These are phyloP conservation scores for Polyplosphaeria fusca DNA, from an alignment of 495 filamentous ascomycete genomes.

Conservation along the genomic window DNA sequence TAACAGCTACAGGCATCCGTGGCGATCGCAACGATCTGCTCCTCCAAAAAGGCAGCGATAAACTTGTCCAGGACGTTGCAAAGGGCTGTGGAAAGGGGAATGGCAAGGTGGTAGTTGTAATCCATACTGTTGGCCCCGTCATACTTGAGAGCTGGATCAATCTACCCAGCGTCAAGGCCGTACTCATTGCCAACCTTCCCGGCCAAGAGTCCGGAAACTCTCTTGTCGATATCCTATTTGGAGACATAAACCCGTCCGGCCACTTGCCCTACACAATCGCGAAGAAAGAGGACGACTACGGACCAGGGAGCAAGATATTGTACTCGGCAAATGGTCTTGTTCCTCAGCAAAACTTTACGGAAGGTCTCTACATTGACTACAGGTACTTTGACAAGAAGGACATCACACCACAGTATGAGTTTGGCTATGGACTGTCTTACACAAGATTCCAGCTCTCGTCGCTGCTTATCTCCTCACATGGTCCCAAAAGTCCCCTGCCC, in stretches of 20 bases:
- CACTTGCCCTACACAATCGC: slow-evolving; percentile 89
- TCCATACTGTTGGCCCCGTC: slow-evolving; percentile 91
- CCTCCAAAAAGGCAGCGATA: slow-evolving; percentile 73
- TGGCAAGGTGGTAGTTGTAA: slow-evolving; percentile 72
- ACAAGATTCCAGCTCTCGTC: slow-evolving; percentile 72
- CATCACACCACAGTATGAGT: slow-evolving; percentile 68
- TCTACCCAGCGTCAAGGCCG: slow-evolving; percentile 70
- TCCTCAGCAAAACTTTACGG: slow-evolving; percentile 81
- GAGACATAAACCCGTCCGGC: slow-evolving; percentile 79
- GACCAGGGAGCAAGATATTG: slow-evolving; percentile 70
- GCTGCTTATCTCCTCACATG: slow-evolving; percentile 46
- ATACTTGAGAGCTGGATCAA: slow-evolving; percentile 83
- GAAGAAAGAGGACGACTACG: slow-evolving; percentile 76
- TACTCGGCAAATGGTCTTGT: slow-evolving; percentile 64
- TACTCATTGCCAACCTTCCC: slow-evolving; percentile 83
- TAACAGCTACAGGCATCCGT: slow-evolving; percentile 49
- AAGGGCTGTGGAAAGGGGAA: slow-evolving; percentile 63
- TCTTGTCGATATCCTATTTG: slow-evolving; percentile 79
- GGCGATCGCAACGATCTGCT: slow-evolving; percentile 83
- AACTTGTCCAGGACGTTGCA: slow-evolving; percentile 68
- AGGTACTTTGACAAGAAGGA: slow-evolving; percentile 77
- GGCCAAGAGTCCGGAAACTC: slow-evolving; percentile 89
- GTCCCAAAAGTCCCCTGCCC: slow-evolving; percentile 48
- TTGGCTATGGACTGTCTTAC: slow-evolving; percentile 78
- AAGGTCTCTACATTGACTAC: slow-evolving; percentile 87